Evolutionary conservation across 306 rosid genomes (phyloP).

Genomic region (Delonix regia): DNA sequence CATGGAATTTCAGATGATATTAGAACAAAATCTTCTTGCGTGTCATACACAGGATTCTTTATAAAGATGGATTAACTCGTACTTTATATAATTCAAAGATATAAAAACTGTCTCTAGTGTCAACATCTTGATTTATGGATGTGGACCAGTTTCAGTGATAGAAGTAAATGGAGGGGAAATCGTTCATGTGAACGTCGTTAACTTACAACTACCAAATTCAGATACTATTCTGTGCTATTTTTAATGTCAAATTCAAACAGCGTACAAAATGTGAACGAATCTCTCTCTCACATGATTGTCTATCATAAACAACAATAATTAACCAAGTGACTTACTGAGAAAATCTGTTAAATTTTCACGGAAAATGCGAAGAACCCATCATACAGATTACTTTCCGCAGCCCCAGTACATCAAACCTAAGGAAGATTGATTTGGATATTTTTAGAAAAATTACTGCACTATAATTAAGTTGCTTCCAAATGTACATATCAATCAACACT

Average conservation of each 20-base stretch:
- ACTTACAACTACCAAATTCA: slow-evolving; percentile 80
- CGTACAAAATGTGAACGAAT: slow-evolving; percentile 36
- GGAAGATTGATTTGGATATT: not conserved
- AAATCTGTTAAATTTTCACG: slow-evolving; percentile 9
- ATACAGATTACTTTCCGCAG: no score
- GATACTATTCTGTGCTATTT: slow-evolving; percentile 54
- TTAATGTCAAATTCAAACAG: slow-evolving; percentile 58
- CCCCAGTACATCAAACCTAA: not conserved
- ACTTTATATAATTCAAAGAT: slow-evolving; percentile 24
- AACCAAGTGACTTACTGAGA: not conserved
- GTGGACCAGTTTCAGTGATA: slow-evolving; percentile 81
- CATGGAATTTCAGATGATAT: not conserved
- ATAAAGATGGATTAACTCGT: not conserved
- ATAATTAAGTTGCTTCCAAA: not conserved
- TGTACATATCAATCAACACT: slow-evolving; percentile 1
- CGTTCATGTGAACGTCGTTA: slow-evolving; percentile 89
- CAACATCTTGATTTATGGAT: slow-evolving; percentile 74
- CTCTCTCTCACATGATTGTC: slow-evolving; percentile 44
- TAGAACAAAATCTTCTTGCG: not conserved
- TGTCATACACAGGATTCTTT: not conserved
- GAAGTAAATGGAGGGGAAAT: slow-evolving; percentile 88
- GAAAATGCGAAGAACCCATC: not conserved
- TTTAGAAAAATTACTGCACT: not conserved
- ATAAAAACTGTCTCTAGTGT: slow-evolving; percentile 48
- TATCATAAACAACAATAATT: slow-evolving; percentile 35